These are phyloP conservation scores for Colletotrichum higginsianum DNA, from an alignment of 2,329 filamentous ascomycete genomes.

Conservation along the genomic window DNA sequence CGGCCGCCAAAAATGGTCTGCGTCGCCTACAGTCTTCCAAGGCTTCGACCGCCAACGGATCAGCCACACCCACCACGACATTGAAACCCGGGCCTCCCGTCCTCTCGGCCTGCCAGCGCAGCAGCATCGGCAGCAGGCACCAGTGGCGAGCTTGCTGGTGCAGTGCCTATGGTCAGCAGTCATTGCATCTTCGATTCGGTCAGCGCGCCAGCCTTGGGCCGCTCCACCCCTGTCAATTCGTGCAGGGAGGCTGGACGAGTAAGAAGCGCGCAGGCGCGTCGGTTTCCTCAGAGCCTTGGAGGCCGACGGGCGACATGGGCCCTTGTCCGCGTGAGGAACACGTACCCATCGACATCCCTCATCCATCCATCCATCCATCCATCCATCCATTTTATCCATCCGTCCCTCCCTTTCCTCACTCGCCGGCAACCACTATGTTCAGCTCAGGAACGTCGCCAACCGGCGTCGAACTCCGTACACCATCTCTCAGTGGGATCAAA, in stretches of 20 bases:
- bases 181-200: not conserved
- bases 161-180: not conserved
- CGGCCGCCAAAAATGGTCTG: slow-evolving; percentile 22
- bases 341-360: not conserved
- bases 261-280: slow-evolving; percentile 31
- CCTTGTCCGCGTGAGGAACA: slow-evolving; percentile 6
- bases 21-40: slow-evolving; percentile 6
- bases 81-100: slow-evolving; percentile 25
- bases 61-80: slow-evolving; percentile 26
- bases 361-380: slow-evolving; percentile 21
- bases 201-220: slow-evolving; percentile 10
- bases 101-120: slow-evolving; percentile 28
- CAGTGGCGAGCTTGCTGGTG: not conserved
- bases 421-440: not conserved
- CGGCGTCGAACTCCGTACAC: slow-evolving; percentile 33
- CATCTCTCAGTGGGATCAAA: slow-evolving; percentile 7
- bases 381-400: not conserved
- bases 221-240: slow-evolving; percentile 17
- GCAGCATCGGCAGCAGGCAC: slow-evolving; percentile 8
- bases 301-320: slow-evolving; percentile 16
- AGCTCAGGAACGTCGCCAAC: slow-evolving; percentile 42
- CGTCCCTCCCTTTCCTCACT: not conserved
- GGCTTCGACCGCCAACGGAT: slow-evolving; percentile 22
- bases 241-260: slow-evolving; percentile 42
- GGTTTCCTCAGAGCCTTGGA: slow-evolving; percentile 18